A percentile compares a stretch with the other conserved stretches of the same genome.
phyloP scores from a whole-genome alignment of 345 rosid genomes.

The Iberis pinnata region DNA sequence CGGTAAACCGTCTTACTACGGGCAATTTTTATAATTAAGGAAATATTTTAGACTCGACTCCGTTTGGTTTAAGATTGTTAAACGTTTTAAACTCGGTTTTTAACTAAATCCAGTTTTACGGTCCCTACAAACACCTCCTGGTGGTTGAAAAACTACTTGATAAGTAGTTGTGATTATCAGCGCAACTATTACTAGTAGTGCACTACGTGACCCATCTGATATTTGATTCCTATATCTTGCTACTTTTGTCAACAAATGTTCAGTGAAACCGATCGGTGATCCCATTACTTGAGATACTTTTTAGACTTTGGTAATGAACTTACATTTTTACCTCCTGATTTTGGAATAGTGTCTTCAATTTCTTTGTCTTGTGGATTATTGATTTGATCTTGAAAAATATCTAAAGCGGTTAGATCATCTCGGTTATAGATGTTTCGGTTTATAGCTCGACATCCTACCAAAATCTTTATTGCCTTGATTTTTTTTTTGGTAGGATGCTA shows the following conservation, averaged over 20 bases:
- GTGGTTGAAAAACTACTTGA: slow-evolving; percentile 16
- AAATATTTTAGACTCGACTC: no score
- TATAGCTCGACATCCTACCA: slow-evolving; percentile 1
- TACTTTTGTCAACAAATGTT: background rate
- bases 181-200: slow-evolving; percentile 20
- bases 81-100: no score
- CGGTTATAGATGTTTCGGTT: slow-evolving; percentile 11
- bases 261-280: background rate
- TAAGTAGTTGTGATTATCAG: slow-evolving; percentile 29
- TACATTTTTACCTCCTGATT: background rate
- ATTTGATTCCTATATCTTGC: background rate
- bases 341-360: background rate
- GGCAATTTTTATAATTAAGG: no score
- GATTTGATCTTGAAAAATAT: slow-evolving; percentile 6
- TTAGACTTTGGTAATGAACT: background rate
- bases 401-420: slow-evolving; percentile 14
- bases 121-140: no score
- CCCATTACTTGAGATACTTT: background rate
- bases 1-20: no score
- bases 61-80: no score
- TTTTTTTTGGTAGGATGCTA: slow-evolving; percentile 12
- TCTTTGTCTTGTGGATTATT: background rate
- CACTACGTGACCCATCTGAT: slow-evolving; percentile 16
- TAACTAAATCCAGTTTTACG: no score
- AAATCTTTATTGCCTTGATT: slow-evolving; percentile 13